phyloP scores from a whole-genome alignment of 2,329 filamentous ascomycete genomes.

The Phaeosphaeria sp. region DNA sequence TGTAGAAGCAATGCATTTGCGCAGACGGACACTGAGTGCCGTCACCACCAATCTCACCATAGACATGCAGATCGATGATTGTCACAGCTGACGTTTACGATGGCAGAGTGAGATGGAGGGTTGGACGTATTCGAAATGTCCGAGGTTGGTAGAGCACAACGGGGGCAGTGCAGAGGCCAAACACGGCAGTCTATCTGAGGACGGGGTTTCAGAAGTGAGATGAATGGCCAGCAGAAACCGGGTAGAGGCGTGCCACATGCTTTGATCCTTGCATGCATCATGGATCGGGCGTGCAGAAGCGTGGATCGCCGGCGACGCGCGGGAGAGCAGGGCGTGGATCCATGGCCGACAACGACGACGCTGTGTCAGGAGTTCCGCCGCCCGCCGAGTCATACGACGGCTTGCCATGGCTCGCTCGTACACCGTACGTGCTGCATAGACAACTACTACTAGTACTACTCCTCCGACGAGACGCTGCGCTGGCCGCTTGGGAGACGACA shows the following conservation, averaged over 20 bases:
- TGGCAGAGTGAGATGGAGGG: not conserved
- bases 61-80: not conserved
- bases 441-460: no score
- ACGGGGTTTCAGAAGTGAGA: conserved; percentile 6
- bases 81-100: not conserved
- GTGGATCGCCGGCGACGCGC: conserved; percentile 10
- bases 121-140: conserved; percentile 2
- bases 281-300: conserved; percentile 2
- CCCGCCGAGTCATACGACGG: not conserved
- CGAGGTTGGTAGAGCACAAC: conserved; percentile 1
- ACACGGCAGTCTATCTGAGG: not conserved
- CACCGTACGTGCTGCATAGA: no score
- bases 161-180: conserved; percentile 6
- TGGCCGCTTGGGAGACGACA: not conserved
- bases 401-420: not conserved
- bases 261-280: conserved; percentile 9
- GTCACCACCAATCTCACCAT: no score
- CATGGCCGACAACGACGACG: no score
- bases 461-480: not conserved
- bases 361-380: not conserved
- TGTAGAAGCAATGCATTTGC: not conserved
- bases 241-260: not conserved
- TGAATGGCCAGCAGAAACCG: not conserved
- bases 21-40: not conserved
- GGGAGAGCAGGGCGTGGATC: not conserved